phyloP scores from a whole-genome alignment of 2,329 filamentous ascomycete genomes.

The Pseudocercospora fijiensis region DNA sequence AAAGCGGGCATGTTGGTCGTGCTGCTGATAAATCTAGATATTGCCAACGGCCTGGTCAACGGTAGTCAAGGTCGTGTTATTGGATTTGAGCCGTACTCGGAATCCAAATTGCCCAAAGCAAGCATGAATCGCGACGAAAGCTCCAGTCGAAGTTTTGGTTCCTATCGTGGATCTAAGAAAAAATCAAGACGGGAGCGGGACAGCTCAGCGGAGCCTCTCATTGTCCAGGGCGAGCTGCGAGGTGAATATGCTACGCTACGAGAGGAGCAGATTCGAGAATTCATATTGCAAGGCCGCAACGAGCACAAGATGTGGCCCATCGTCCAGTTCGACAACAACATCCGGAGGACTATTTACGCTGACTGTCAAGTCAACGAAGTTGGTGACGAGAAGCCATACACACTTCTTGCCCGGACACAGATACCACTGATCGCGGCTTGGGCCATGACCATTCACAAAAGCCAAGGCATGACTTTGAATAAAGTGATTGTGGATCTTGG shows the following conservation, averaged over 20 bases:
- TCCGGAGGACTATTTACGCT: conserved; percentile 51
- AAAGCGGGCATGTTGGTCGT: conserved; percentile 56
- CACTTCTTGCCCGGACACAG: conserved; percentile 56
- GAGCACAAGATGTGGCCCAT: conserved; percentile 43
- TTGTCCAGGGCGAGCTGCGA: conserved; percentile 18
- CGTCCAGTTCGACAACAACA: conserved; percentile 55
- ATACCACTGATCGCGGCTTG: conserved; percentile 61
- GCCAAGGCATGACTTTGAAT: conserved; percentile 63
- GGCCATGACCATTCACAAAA: conserved; percentile 65
- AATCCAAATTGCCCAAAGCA: conserved; percentile 24
- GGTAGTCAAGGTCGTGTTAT: conserved; percentile 50
- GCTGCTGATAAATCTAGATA: conserved; percentile 53
- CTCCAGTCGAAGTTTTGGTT: conserved; percentile 2
- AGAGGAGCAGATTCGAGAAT: conserved; percentile 19
- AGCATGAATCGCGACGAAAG: conserved; percentile 4
- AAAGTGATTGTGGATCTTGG: conserved; percentile 57
- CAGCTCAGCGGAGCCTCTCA: conserved; percentile 15
- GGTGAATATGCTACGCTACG: conserved; percentile 21
- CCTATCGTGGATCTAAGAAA: conserved; percentile 7
- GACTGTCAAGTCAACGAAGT: conserved; percentile 52
- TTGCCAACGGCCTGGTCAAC: conserved; percentile 47
- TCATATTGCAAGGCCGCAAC: conserved; percentile 20
- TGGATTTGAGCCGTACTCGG: conserved; percentile 35
- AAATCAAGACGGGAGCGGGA: conserved; percentile 12
- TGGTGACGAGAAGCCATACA: conserved; percentile 50